phyloP scores from a whole-genome alignment of 176 grass and related monocot genomes.

The Alloteropsis semialata region DNA sequence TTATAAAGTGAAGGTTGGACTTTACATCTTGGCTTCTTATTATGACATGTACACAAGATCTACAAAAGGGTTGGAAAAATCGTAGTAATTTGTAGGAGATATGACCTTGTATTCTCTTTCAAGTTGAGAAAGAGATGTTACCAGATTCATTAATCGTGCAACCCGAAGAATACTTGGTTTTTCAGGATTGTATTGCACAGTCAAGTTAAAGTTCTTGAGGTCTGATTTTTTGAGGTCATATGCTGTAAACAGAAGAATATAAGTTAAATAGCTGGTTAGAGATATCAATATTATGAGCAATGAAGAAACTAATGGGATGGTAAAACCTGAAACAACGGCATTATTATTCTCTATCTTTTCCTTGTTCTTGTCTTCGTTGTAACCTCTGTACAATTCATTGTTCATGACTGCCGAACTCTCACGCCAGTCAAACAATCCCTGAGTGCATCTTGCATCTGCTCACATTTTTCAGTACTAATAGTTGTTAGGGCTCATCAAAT shows the following conservation, averaged over 20 bases:
- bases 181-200: constrained; percentile 28
- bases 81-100: background rate
- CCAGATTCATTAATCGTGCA: constrained; percentile 39
- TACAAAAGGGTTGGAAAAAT: background rate
- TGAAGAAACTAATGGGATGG: background rate
- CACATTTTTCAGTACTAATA: constrained; percentile 3
- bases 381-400: constrained; percentile 37
- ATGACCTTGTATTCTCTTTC: background rate
- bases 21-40: background rate
- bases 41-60: background rate
- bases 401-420: constrained; percentile 31
- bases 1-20: no score
- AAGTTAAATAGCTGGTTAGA: background rate
- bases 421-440: constrained; percentile 36
- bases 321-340: constrained; percentile 34
- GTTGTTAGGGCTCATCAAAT: background rate
- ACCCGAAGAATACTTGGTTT: background rate
- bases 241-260: constrained; percentile 39
- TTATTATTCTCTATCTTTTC: constrained; percentile 11
- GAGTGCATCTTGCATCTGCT: constrained; percentile 37
- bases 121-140: constrained; percentile 6
- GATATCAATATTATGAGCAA: background rate
- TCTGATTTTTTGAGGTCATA: constrained; percentile 41
- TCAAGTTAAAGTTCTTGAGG: constrained; percentile 22
- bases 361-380: background rate